Base-by-base conservation (phyloP, 148 eudicot genomes). In the Rhododendron simsii region DNA sequence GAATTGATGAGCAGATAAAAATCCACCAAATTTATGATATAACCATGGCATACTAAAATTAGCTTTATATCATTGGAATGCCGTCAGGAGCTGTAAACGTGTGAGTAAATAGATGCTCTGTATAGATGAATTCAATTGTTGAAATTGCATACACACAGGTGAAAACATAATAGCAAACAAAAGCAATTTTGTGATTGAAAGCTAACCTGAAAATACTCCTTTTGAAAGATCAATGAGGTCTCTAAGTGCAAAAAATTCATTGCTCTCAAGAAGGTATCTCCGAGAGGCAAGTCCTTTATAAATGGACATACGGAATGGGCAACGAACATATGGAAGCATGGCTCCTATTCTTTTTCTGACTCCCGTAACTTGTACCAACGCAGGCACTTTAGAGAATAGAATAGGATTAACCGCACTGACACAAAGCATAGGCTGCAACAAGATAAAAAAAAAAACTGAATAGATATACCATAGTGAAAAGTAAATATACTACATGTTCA, bases 341-440 rank as follows among this genome's bases (percentile, higher is more conserved):
- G 90, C 88, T 88, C 95, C 95, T 85, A 97, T 91, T 90, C 91
- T 97, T 90, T 89, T 94, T 88, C 99, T 90, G 79, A 91, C 81
- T 86, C 94, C 90, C 53, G 92, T 92, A 79, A 95, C 94, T 89
- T 92, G 94, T 90, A 88, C 95, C 84, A 97, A 87, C 2, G 96
- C 89, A 10, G 98, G 96, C 45, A 97, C 98, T 89, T 93, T 93
- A 10, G 98, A 90, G 90, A 94, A 91, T 39, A 97, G 93, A 81
- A 91, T 90, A 21, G 99, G 98, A 87, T 97, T 97, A 74, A 93
- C 95, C 7, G 99, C 99, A 87, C 94, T 93, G 80, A 97, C 98
- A 91, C 99, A 97, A 47, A 97, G 96, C 99, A 97, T 95, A 83
- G 99, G 99, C 99, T 97, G 99, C 89, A 87, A 91, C 69, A 87